Conservation (phyloP, 768 basidiomycete species). For the Russula brevipes region DNA sequence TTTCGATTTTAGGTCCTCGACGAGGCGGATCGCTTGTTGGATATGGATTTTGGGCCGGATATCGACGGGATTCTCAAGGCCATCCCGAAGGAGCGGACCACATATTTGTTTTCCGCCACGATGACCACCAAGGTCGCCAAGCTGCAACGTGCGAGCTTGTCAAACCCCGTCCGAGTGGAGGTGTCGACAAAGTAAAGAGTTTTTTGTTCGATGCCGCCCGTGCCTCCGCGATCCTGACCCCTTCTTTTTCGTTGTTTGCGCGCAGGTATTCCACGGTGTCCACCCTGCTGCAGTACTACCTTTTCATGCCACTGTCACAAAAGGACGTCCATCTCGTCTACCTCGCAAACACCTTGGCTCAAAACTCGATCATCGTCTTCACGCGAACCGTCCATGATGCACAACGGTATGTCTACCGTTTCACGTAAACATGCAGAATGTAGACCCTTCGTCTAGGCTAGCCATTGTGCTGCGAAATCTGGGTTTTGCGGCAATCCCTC, state of each 20-base stretch:
- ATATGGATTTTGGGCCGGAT: constrained; percentile 93
- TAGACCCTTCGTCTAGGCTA: constrained; percentile 43
- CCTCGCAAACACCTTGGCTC: constrained; percentile 80
- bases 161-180: constrained; percentile 90
- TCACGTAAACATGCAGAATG: not conserved
- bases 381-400: constrained; percentile 94
- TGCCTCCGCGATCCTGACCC: not conserved
- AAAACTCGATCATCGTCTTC: constrained; percentile 94
- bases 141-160: constrained; percentile 87
- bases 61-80: constrained; percentile 96
- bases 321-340: constrained; percentile 92
- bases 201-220: not conserved
- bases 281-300: constrained; percentile 91
- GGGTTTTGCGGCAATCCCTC: constrained; percentile 90
- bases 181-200: constrained; percentile 80
- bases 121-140: constrained; percentile 99
- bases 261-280: constrained; percentile 93
- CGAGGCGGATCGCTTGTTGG: constrained; percentile 91
- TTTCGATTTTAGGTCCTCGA: constrained; percentile 71
- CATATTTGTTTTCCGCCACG: constrained; percentile 95
- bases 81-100: constrained; percentile 89
- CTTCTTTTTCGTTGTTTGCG: not conserved
- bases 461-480: constrained; percentile 85
- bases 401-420: constrained; percentile 48
- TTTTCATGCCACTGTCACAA: constrained; percentile 84